Evolutionary conservation across 2,329 filamentous ascomycete species (phyloP), one percentile per base, ranked within the genome.

Genomic region (Sphaceloma murrayae): DNA sequence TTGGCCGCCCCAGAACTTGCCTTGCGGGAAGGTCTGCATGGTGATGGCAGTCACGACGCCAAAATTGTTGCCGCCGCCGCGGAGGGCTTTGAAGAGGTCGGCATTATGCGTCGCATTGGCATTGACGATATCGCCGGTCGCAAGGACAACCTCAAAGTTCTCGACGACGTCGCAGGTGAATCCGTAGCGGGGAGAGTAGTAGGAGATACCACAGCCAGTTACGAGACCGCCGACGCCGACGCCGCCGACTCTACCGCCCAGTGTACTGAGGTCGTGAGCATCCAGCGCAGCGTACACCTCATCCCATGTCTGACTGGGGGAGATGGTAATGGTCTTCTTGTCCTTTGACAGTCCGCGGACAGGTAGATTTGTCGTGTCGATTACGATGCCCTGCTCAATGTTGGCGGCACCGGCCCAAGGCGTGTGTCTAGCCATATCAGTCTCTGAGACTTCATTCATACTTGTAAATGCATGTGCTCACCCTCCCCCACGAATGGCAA

Each of bases 51-150:
- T 63, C 2, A 67, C 64, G 4, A 67, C 60, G 4, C 67, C 67
- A 46, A 69, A 70, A 43, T 66, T 67, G 47, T 65, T 62, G 0
- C 67, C 67, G 1, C 66, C 67, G 18, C 67, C 68, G 3, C 61
- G 57, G 16, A 70, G 46, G 14, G 62, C 66, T 68, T 68, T 73
- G 55, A 72, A 73, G 2, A 73, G 57, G 34, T 73, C 69, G 0
- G 55, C 18, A 27, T 76, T 66, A 51, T 73, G 61, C 0, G 54
- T 53, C 9, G 62, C 57, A 1, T 67, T 72, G 0, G 62, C 59
- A 1, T 52, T 58, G 8, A 63, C 55, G 22, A 66, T 54, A 4
- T 52, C 51, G 0, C 67, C 67, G 43, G 64, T 56, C 11, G 31
- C 38, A 8, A 33, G 26, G 26, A 43, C 24, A 4, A 49, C 47